These are phyloP conservation scores for Polygonum aviculare DNA, from an alignment of 148 eudicot species.

Conservation along the genomic window DNA sequence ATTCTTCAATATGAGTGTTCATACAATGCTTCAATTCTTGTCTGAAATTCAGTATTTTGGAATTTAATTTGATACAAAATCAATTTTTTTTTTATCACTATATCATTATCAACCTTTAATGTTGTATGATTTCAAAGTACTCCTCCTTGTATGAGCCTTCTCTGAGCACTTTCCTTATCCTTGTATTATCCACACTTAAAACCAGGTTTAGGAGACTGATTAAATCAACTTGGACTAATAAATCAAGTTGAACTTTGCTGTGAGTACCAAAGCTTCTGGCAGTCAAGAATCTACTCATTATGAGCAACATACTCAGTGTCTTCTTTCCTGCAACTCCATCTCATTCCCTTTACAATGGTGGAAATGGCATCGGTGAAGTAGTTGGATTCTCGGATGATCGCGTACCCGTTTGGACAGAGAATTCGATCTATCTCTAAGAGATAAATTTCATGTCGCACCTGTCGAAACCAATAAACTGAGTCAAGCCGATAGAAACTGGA, in stretches of 20 bases:
- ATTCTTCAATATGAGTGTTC: too few species aligned
- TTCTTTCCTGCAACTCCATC: constrained; percentile 78
- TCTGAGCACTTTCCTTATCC: not conserved
- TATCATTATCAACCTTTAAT: not conserved
- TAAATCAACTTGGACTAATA: too few species aligned
- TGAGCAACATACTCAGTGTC: constrained; percentile 43
- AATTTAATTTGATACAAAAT: constrained; percentile 6
- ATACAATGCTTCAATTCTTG: too few species aligned
- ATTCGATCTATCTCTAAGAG: constrained; percentile 95
- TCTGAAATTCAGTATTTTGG: too few species aligned
- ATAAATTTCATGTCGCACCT: constrained; percentile 88
- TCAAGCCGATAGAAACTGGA: not conserved
- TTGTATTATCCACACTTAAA: not conserved
- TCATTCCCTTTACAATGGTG: constrained; percentile 65
- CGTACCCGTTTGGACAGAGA: constrained; percentile 73
- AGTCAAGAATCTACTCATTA: constrained; percentile 67
- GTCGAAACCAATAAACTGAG: constrained; percentile 4
- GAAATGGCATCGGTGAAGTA: constrained; percentile 47
- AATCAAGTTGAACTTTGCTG: constrained; percentile 48
- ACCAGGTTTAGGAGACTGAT: not conserved
- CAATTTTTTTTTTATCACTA: constrained; percentile 1
- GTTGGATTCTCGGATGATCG: constrained; percentile 58
- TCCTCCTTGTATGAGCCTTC: not conserved
- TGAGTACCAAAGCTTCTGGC: constrained; percentile 92
- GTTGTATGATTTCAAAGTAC: not conserved